Evolutionary conservation across 2,329 filamentous ascomycete species (phyloP).

Genomic region (Aureobasidium namibiae): DNA sequence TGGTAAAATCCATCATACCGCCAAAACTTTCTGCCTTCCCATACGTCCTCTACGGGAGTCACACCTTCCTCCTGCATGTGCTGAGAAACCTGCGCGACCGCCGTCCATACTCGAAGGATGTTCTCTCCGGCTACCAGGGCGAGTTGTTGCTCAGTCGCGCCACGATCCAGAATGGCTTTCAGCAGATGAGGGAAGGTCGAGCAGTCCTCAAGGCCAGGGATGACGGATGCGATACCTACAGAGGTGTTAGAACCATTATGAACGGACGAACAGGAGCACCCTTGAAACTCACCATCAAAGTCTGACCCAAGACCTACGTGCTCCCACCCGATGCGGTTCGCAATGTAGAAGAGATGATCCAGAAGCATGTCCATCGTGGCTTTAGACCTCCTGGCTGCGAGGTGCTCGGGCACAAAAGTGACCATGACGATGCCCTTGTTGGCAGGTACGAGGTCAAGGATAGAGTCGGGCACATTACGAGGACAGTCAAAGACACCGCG

Average conservation of each 20-base stretch:
- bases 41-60: slow-evolving; percentile 29
- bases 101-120: slow-evolving; percentile 29
- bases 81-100: slow-evolving; percentile 18
- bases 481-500: slow-evolving; percentile 24
- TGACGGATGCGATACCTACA: slow-evolving; percentile 22
- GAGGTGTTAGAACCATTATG: too few relatives aligned
- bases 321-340: slow-evolving; percentile 26
- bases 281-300: slow-evolving; percentile 21
- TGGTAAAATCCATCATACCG: slow-evolving; percentile 27
- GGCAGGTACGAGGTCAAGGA: slow-evolving; percentile 27
- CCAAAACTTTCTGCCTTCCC: slow-evolving; percentile 29
- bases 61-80: slow-evolving; percentile 25
- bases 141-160: slow-evolving; percentile 32
- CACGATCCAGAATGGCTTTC: slow-evolving; percentile 30
- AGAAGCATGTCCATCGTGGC: slow-evolving; percentile 29
- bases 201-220: slow-evolving; percentile 26
- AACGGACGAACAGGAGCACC: too few relatives aligned
- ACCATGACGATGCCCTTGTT: slow-evolving; percentile 37
- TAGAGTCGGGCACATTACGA: slow-evolving; percentile 36
- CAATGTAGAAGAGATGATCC: slow-evolving; percentile 24
- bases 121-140: slow-evolving; percentile 32
- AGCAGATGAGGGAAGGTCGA: slow-evolving; percentile 30
- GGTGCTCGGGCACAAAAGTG: slow-evolving; percentile 28
- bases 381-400: slow-evolving; percentile 22
- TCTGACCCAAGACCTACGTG: slow-evolving; percentile 33